A percentile compares a stretch with the other conserved stretches of the same genome.
phyloP scores from a whole-genome alignment of 768 basidiomycete species.

The Lyophyllum shimeji region DNA sequence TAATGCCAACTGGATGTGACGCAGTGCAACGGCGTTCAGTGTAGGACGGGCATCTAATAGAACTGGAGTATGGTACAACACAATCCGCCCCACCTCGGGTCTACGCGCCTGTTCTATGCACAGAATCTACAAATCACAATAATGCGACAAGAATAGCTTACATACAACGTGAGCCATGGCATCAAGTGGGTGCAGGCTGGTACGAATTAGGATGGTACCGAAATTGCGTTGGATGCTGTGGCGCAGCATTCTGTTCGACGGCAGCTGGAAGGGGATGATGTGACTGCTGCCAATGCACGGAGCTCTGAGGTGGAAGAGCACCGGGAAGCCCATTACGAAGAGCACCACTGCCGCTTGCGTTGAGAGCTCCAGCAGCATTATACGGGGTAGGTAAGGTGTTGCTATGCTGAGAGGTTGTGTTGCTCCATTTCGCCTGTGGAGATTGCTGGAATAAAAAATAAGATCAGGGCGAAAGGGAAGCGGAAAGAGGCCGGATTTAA shows the following conservation, averaged over 20 bases:
- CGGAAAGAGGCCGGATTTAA: background rate
- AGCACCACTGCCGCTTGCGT: background rate
- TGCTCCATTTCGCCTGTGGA: constrained; percentile 20
- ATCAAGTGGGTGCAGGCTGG: constrained; percentile 23
- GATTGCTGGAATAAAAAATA: constrained; percentile 3
- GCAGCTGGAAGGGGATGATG: constrained; percentile 20
- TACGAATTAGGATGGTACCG: constrained; percentile 33
- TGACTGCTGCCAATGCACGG: constrained; percentile 11
- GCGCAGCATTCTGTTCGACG: background rate
- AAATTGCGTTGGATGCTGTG: constrained; percentile 22
- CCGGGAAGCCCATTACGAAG: background rate
- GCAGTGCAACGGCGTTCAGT: too few relatives aligned
- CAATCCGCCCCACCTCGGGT: too few relatives aligned
- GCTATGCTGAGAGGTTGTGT: constrained; percentile 17
- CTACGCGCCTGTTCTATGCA: too few relatives aligned
- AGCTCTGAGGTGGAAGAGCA: background rate
- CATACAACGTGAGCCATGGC: constrained; percentile 8
- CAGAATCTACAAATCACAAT: constrained; percentile 9
- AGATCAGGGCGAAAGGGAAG: background rate
- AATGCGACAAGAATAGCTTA: constrained; percentile 10
- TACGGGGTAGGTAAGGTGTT: background rate
- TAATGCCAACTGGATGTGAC: too few relatives aligned
- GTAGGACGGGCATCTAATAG: too few relatives aligned
- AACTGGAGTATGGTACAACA: too few relatives aligned
- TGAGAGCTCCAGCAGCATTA: constrained; percentile 20